Conservation (phyloP, 2,329 filamentous ascomycete species). For the Aureobasidium subglaciale region DNA sequence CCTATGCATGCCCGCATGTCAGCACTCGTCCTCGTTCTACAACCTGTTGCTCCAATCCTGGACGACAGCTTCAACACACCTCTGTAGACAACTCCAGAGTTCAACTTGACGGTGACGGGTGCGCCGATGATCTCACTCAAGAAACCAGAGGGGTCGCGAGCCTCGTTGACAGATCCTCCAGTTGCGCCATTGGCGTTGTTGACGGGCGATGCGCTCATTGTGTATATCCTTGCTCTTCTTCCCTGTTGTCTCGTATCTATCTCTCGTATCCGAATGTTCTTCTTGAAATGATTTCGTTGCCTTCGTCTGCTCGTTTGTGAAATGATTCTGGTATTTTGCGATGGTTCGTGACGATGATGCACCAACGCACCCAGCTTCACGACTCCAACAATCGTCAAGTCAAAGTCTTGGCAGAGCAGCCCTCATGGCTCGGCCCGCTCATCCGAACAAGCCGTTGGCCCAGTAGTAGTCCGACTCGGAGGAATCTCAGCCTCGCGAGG, state of each 20-base stretch:
- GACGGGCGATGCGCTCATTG: slow-evolving; percentile 6
- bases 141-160: slow-evolving; percentile 89
- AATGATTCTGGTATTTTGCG: background rate
- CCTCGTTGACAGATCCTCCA: slow-evolving; percentile 43
- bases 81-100: slow-evolving; percentile 98
- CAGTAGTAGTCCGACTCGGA: no score
- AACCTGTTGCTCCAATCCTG: no score
- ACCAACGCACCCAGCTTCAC: background rate
- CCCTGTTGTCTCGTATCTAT: background rate
- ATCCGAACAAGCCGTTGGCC: background rate
- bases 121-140: slow-evolving; percentile 90
- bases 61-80: slow-evolving; percentile 48
- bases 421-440: background rate
- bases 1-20: slow-evolving; percentile 46
- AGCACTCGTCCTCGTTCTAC: background rate
- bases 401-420: background rate
- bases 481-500: no score
- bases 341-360: background rate
- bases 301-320: background rate
- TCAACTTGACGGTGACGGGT: slow-evolving; percentile 91
- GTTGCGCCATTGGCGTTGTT: background rate
- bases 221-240: background rate
- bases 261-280: background rate
- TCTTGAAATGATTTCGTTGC: no score
- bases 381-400: background rate